Evolutionary conservation across 202 grass and related monocot genomes (phyloP).

Genomic region (Musa balbisiana): DNA sequence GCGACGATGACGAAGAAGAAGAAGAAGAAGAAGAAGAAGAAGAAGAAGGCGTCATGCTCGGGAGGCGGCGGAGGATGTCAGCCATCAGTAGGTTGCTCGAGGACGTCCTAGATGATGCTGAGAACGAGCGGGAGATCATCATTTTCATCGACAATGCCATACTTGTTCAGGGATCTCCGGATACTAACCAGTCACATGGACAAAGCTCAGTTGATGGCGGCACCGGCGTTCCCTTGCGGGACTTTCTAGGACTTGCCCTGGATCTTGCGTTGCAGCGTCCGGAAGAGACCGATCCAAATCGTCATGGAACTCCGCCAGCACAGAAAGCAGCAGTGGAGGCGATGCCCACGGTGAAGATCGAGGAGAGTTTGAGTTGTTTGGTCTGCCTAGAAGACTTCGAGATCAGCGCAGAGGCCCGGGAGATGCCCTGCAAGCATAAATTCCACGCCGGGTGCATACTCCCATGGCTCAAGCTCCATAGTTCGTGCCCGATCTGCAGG

Average conservation of each 20-base stretch:
- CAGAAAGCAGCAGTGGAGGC: conserved; percentile 57
- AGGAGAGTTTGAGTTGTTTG: conserved; percentile 44
- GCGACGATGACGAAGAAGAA: conserved; percentile 25
- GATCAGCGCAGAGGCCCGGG: conserved; percentile 38
- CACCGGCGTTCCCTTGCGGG: conserved; percentile 31
- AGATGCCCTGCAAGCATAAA: conserved; percentile 66
- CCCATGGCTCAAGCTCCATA: conserved; percentile 62
- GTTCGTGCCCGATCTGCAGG: conserved; percentile 58
- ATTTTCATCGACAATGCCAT: conserved; percentile 65
- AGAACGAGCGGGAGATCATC: conserved; percentile 27
- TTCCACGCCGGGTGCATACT: conserved; percentile 55
- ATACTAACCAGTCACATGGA: conserved; percentile 31
- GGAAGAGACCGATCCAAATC: conserved; percentile 47
- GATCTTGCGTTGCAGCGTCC: conserved; percentile 51
- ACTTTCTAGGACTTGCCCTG: conserved; percentile 54
- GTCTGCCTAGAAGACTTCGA: conserved; percentile 63
- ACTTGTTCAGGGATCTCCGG: conserved; percentile 54
- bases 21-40: conserved; percentile 25
- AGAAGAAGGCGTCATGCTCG: not conserved
- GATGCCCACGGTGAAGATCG: conserved; percentile 49
- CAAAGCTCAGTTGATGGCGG: conserved; percentile 31
- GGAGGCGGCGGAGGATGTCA: conserved; percentile 31
- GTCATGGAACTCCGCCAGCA: conserved; percentile 52
- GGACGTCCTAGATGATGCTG: conserved; percentile 36
- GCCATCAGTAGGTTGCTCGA: conserved; percentile 37